Percentiles rank a stretch among this genome's conserved stretches.
phyloP scores from a whole-genome alignment of 345 rosid species.

The Arabis alpina region DNA sequence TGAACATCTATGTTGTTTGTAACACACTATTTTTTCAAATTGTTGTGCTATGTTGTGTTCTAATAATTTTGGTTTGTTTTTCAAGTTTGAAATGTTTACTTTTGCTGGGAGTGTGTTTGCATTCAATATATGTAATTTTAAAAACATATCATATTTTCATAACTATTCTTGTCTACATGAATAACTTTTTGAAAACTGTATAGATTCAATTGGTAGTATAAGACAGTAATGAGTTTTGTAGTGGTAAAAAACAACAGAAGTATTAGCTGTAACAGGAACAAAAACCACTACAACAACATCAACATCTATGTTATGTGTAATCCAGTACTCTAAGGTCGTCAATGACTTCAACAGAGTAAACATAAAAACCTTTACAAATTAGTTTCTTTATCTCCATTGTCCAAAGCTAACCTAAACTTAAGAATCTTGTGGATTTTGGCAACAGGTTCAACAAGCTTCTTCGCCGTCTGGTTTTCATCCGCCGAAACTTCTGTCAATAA shows the following conservation, averaged over 20 bases:
- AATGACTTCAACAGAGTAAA: not conserved
- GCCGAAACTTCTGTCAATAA: slow-evolving; percentile 41
- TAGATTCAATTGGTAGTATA: too few relatives aligned
- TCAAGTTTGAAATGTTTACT: too few relatives aligned
- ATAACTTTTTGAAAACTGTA: too few relatives aligned
- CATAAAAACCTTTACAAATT: not conserved
- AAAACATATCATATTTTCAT: too few relatives aligned
- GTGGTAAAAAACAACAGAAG: too few relatives aligned
- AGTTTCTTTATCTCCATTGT: slow-evolving; percentile 45
- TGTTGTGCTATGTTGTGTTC: too few relatives aligned
- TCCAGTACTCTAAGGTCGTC: slow-evolving; percentile 18
- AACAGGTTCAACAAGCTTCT: slow-evolving; percentile 58
- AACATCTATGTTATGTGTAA: slow-evolving; percentile 23
- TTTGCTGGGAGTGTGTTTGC: too few relatives aligned
- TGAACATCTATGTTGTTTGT: slow-evolving; percentile 24
- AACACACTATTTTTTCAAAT: not conserved
- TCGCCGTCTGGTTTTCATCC: slow-evolving; percentile 47
- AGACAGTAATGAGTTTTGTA: too few relatives aligned
- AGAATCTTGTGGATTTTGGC: slow-evolving; percentile 62
- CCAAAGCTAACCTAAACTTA: slow-evolving; percentile 50
- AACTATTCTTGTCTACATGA: too few relatives aligned
- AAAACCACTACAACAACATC: slow-evolving; percentile 41
- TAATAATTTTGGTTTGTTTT: too few relatives aligned
- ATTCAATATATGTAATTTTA: too few relatives aligned
- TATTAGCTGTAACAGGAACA: too few relatives aligned